Percentiles rank a stretch among this genome's conserved stretches.
Conservation (phyloP, 2,329 filamentous ascomycete genomes). For the Colletotrichum tabaci region DNA sequence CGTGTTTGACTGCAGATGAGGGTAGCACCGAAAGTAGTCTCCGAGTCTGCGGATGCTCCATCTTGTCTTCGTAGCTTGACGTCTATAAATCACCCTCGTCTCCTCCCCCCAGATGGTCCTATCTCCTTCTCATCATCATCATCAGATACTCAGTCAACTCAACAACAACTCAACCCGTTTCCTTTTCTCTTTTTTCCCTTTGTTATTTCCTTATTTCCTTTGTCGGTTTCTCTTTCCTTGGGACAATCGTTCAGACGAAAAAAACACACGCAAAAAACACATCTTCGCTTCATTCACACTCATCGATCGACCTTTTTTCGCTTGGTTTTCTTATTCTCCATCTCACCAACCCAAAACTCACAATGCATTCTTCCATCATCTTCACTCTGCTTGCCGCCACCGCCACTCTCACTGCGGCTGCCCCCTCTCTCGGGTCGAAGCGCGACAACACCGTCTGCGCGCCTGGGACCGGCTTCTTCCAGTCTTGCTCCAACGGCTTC, state of each 20-base stretch:
- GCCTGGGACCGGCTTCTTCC: constrained; percentile 34
- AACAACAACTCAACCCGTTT: constrained; percentile 1
- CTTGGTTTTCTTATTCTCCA: constrained; percentile 10
- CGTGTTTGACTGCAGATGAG: neutral
- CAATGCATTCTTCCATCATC: constrained; percentile 36
- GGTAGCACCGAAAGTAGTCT: neutral
- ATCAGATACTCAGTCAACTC: constrained; percentile 14
- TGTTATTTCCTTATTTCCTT: constrained; percentile 38
- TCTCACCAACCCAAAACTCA: neutral
- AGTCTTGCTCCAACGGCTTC: constrained; percentile 35
- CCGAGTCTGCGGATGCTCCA: neutral
- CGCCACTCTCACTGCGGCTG: constrained; percentile 15
- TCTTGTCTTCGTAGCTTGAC: neutral
- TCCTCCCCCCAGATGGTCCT: neutral
- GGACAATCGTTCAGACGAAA: neutral
- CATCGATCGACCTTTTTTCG: neutral
- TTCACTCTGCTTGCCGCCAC: constrained; percentile 23
- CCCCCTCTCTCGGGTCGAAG: constrained; percentile 10
- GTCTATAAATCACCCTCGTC: constrained; percentile 25
- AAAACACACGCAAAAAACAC: neutral
- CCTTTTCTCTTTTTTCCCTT: constrained; percentile 6
- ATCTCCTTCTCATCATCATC: constrained; percentile 20
- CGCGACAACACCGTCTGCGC: constrained; percentile 25
- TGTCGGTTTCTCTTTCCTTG: constrained; percentile 30
- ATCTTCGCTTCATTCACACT: neutral